Conservation (phyloP, 768 basidiomycete genomes). For the Trametes punicea region DNA sequence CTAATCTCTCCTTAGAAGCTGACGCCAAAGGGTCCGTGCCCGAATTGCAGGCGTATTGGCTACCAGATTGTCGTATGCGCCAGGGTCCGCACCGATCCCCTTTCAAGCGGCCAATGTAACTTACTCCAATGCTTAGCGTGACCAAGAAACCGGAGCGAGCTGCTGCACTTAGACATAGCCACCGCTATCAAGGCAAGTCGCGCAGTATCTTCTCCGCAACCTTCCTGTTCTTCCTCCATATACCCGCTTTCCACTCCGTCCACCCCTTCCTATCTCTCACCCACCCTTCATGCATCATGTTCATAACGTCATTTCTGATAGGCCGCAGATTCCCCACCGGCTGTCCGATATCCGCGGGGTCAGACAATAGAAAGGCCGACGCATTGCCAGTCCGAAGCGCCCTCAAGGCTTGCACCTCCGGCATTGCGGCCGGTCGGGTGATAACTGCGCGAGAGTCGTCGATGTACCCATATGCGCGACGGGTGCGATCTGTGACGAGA, state of each 20-base stretch:
- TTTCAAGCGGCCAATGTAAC: too few relatives aligned
- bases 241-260: constrained; percentile 28
- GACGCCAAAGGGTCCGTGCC: too few relatives aligned
- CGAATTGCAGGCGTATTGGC: too few relatives aligned
- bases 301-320: constrained; percentile 24
- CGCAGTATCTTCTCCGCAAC: constrained; percentile 32
- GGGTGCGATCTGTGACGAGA: constrained; percentile 39
- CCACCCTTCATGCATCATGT: constrained; percentile 35
- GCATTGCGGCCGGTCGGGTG: constrained; percentile 39
- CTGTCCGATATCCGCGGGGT: constrained; percentile 12
- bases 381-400: constrained; percentile 35
- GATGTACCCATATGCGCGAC: constrained; percentile 37
- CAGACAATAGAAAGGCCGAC: constrained; percentile 24
- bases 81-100: too few relatives aligned
- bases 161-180: too few relatives aligned
- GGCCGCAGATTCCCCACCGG: constrained; percentile 19
- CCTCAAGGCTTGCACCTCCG: constrained; percentile 37
- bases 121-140: too few relatives aligned
- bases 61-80: too few relatives aligned
- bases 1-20: too few relatives aligned
- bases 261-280: constrained; percentile 26
- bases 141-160: too few relatives aligned
- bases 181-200: constrained; percentile 27
- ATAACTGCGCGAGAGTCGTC: constrained; percentile 36
- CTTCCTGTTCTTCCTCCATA: constrained; percentile 33